Evolutionary conservation across 179 eudicot genomes (phyloP).

Genomic region (Actinidia chinensis): DNA sequence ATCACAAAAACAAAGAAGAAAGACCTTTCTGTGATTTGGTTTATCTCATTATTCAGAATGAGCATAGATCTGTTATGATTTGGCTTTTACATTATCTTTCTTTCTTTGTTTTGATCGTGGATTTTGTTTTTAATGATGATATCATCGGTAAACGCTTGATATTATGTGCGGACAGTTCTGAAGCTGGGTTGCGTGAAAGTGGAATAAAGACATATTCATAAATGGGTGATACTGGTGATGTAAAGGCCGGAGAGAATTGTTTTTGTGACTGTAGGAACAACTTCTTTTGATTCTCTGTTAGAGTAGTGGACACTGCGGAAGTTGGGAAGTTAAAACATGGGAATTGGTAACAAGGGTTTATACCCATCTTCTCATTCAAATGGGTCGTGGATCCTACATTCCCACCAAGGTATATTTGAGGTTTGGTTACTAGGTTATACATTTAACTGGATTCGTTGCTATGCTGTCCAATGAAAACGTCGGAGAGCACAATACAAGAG

Average conservation of each 20-base stretch:
- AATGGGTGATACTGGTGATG: constrained; percentile 46
- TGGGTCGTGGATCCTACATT: constrained; percentile 85
- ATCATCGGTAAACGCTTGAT: not conserved
- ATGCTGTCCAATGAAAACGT: no score
- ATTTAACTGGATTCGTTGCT: no score
- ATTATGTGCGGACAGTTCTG: not conserved
- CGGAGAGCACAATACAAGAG: no score
- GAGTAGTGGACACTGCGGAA: constrained; percentile 65
- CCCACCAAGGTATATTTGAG: constrained; percentile 41
- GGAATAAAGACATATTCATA: not conserved
- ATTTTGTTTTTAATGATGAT: no score
- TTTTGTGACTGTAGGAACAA: constrained; percentile 92
- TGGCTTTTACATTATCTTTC: no score
- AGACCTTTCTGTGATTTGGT: no score
- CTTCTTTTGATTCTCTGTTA: constrained; percentile 84
- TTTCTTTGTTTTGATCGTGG: no score
- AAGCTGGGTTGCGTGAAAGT: not conserved
- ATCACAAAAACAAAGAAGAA: no score
- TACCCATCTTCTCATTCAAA: constrained; percentile 70
- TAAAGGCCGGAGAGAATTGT: constrained; percentile 41
- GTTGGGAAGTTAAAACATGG: no score
- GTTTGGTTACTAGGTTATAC: not conserved
- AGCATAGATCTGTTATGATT: no score
- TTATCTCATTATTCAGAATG: no score
- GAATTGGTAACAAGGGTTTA: constrained; percentile 60